Percentiles rank a stretch among this genome's conserved stretches.
Evolutionary conservation across 2,329 filamentous ascomycete species (phyloP).

Genomic region (Teratosphaeria zuluensis): DNA sequence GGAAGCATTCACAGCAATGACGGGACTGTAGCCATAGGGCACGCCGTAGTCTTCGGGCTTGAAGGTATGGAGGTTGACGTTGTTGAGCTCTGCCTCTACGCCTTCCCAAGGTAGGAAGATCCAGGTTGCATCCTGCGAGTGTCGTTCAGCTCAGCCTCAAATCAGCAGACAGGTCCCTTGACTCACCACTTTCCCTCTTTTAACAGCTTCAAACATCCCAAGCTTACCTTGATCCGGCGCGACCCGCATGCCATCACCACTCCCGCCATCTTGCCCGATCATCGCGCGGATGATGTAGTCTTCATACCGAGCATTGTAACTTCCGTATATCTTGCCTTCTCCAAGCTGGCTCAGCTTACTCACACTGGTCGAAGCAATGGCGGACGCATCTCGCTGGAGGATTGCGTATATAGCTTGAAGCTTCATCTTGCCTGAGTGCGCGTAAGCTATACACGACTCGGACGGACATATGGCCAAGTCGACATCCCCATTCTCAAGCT

Average conservation of each 20-base stretch:
- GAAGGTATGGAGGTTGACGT: conserved; percentile 14
- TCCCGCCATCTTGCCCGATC: conserved; percentile 19
- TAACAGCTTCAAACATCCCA: conserved; percentile 20
- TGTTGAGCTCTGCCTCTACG: conserved; percentile 20
- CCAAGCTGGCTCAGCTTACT: conserved; percentile 16
- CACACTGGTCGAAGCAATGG: conserved; percentile 20
- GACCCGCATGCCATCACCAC: conserved; percentile 14
- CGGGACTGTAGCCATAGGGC: conserved; percentile 25
- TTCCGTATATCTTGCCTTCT: conserved; percentile 20
- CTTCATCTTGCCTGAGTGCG: conserved; percentile 18
- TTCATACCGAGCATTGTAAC: conserved; percentile 25
- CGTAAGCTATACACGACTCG: conserved; percentile 25
- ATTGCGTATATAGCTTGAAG: conserved; percentile 27
- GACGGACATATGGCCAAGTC: conserved; percentile 25
- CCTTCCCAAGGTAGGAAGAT: conserved; percentile 26
- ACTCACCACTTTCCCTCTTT: conserved; percentile 12
- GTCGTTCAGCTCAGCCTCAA: background rate
- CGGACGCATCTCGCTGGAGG: conserved; percentile 23
- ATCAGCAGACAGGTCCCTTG: background rate
- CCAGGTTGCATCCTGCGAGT: conserved; percentile 21
- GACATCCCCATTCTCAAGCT: conserved; percentile 17
- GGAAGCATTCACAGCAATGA: conserved; percentile 19
- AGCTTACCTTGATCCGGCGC: conserved; percentile 19
- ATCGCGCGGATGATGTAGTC: conserved; percentile 21
- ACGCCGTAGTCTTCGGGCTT: conserved; percentile 17